These are phyloP conservation scores for Rosa chinensis DNA, from an alignment of 306 rosid genomes.

Conservation along the genomic window DNA sequence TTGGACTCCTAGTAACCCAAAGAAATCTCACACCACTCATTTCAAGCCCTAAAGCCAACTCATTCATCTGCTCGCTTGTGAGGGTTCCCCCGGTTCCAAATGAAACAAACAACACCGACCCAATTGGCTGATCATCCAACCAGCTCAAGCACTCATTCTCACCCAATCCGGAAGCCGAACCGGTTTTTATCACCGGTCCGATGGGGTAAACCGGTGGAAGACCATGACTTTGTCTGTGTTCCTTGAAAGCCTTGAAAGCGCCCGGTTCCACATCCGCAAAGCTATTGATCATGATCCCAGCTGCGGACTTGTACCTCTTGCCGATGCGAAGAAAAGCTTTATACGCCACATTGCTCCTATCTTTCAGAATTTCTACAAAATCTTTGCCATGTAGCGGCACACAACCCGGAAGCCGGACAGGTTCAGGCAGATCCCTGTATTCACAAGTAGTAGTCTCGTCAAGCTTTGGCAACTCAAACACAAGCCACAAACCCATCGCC, in stretches of 20 bases:
- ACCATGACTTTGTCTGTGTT: not conserved
- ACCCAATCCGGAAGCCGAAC: not conserved
- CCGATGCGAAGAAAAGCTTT: not conserved
- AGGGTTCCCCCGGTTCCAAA: slow-evolving; percentile 25
- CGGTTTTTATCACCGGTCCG: slow-evolving; percentile 18
- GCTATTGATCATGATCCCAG: slow-evolving; percentile 24
- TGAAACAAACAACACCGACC: slow-evolving; percentile 19
- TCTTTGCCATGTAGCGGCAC: slow-evolving; percentile 24
- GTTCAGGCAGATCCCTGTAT: slow-evolving; percentile 21
- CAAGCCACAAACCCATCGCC: not conserved
- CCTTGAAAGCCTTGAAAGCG: slow-evolving; percentile 28
- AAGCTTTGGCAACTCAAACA: slow-evolving; percentile 17
- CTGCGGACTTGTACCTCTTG: not conserved
- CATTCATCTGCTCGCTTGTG: slow-evolving; percentile 7
- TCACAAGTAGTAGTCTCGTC: slow-evolving; percentile 8
- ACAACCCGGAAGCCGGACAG: slow-evolving; percentile 26
- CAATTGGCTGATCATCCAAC: slow-evolving; percentile 14
- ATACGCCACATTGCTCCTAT: slow-evolving; percentile 6
- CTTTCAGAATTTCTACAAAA: not conserved
- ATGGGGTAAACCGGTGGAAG: slow-evolving; percentile 11
- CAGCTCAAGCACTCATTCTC: slow-evolving; percentile 24
- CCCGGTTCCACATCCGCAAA: slow-evolving; percentile 19
- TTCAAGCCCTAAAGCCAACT: slow-evolving; percentile 23
- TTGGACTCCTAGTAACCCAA: slow-evolving; percentile 16
- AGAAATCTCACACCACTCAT: slow-evolving; percentile 14